Base-by-base conservation (phyloP, 1,284 basidiomycete species). In the Melampsora americana region DNA sequence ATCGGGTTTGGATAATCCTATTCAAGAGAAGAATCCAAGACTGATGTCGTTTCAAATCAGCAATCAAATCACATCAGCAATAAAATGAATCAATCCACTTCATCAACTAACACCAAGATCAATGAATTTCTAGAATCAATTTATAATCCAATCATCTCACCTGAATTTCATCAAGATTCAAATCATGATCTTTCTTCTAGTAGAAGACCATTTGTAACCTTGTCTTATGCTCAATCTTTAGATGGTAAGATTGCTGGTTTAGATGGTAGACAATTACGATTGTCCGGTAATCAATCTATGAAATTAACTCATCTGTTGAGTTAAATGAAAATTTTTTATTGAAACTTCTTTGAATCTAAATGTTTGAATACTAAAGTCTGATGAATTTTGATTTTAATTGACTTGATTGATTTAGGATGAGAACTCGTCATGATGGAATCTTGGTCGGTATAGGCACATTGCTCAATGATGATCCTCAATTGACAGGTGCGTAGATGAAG, bases 171-270 rank as follows among this genome's bases (percentile, higher is more conserved):
- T 64, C 32, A 39, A 64, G 7, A n/a, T 42, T 39, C n/a, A 64
- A 42, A n/a, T 39, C 42, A 32, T 11, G 64, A 42, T 0, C 42
- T 48, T 14, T 32, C 53, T n/a, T n/a, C n/a, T n/a, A n/a, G n/a
- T n/a, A 39, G 56, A 56, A 23, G 77, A n/a, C 79, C 79, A 2
- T 77, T 81, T 72, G 84, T 87, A 46, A 98, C 95, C 0, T 84
- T 99, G 11, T 96, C 95, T 0, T 99, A 95, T 84, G 95, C 95
- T 1, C 95, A 98, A 82, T 95, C 93, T 0, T 85, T 95, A 65
- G 95, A 99, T 84, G 92, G 89, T 42, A 95, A 93, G 83, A 95
- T 98, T 78, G 93, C 93, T 0, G 93, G 92, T 0, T 83, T 84
- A 5, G 85, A 86, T 18, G 90, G 92, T 7, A 85, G 85, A 79